Base-by-base conservation (phyloP, 2,329 filamentous ascomycete species). In the Rasamsonia emersonii region DNA sequence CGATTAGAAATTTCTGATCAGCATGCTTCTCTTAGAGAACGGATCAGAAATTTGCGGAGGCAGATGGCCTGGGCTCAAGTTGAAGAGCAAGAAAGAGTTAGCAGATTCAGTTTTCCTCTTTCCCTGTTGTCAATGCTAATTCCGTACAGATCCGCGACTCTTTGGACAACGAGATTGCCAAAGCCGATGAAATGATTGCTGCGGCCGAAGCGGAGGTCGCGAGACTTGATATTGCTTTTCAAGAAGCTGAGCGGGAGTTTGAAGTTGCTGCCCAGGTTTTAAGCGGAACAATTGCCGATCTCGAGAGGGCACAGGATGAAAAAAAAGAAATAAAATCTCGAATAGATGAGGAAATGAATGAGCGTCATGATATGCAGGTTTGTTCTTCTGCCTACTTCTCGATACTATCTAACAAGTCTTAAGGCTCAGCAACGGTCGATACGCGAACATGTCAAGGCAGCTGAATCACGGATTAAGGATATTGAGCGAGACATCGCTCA, bases 31-130 rank as follows among this genome's bases (percentile, higher is more conserved):
- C 69, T 93, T 45, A 71, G 77, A 20, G 64, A 68, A 13, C 75
- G 75, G 36, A 68, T 77, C 28, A 67, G 67, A 19, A 66, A 73
- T 15, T 65, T 82, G 26, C 62, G 68, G 25, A 68, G 72, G 11
- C 81, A 93, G 59, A 66, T 85, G 40, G 79, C 82, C n/a, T 98
- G 91, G 91, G 74, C 77, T 15, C 84, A 93, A 50, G 86, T 96
- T 1, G 73, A 78, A 29, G 77, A 85, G 35, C 71, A 83, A 54
- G 89, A 96, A 56, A 61, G 56, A 20, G 63, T 64, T 30, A 39
- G 49, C 29, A n/a, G 13, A 18, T 24, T 24, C 21, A 3, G 10
- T 25, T 26, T n/a, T 18, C 4, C 14, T 27, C 4, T 18, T 1
- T 24, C 23, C 14, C 11, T 18, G 3, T n/a, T 28, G n/a, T 27